Base-by-base conservation (phyloP, 1,284 basidiomycete genomes). In the Pseudozyma pruni region DNA sequence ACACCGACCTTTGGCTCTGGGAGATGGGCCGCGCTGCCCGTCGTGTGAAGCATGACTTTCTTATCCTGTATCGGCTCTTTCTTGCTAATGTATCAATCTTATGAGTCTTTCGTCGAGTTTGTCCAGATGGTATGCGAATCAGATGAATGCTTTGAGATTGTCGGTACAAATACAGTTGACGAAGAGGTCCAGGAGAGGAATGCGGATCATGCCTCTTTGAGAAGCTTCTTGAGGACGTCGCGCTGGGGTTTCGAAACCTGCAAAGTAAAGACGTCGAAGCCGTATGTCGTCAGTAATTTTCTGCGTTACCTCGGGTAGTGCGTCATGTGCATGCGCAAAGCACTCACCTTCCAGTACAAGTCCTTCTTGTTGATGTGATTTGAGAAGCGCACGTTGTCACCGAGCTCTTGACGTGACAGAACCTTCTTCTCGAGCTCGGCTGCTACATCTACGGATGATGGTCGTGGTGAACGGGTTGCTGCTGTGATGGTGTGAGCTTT, bases 331-430 rank as follows among this genome's bases (percentile, higher is more conserved):
- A 8, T 14, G 27, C 1, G 27, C 1, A 13, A 22, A 22, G 13
- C 23, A 55, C 73, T 58, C 50, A 72, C 73, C 58, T 75, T 75
- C 73, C 73, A 75, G 40, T 69, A 75, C 2, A 75, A 48, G 34
- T 70, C 61, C 50, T 47, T 68, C 29, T 67, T 70, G 59, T 29
- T 58, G 46, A 75, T 40, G 51, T 69, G 49, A 0, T 59, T 41
- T 9, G 68, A 48, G 33, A 75, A 40, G 35, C 73, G 57, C n/a
- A 75, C 61, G 39, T 75, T 75, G 46, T 32, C 50, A 8, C 64
- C 60, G 33, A 71, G 55, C 6, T 48, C 54, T 34, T 62, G 40
- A 1, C 63, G 34, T 3, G 40, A 33, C 8, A 63, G 19, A 3
- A 61, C 19, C 53, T 54, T 63, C 17, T 41, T 45, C 48, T 63